phyloP scores from a whole-genome alignment of 257 asterid species.

The Rehmannia glutinosa region DNA sequence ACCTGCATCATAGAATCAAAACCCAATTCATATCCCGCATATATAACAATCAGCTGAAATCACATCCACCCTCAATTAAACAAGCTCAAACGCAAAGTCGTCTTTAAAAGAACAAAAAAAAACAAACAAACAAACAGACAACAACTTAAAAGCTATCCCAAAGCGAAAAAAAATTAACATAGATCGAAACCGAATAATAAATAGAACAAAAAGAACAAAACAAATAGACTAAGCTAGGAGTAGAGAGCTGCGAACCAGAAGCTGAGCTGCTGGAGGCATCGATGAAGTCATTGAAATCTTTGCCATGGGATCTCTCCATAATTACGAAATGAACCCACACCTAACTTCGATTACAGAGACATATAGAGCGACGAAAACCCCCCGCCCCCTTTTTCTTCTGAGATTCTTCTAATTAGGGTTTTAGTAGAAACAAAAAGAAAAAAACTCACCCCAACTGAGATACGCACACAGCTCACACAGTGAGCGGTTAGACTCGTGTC shows the following conservation, averaged over 20 bases:
- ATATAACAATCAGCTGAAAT: not conserved
- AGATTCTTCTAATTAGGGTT: slow-evolving; percentile 28
- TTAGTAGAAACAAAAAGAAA: slow-evolving; percentile 28
- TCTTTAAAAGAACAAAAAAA: not conserved
- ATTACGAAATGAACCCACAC: slow-evolving; percentile 9
- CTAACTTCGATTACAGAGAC: slow-evolving; percentile 4
- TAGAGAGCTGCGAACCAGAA: slow-evolving; percentile 40
- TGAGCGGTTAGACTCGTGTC: slow-evolving; percentile 22
- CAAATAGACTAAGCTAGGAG: slow-evolving; percentile 4
- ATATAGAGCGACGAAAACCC: not conserved
- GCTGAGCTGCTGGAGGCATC: slow-evolving; percentile 36
- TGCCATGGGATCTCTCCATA: slow-evolving; percentile 45
- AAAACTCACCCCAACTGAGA: slow-evolving; percentile 20
- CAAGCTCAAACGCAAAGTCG: not conserved
- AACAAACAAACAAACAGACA: not conserved
- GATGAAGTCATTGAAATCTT: slow-evolving; percentile 31
- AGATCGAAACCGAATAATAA: slow-evolving; percentile 4
- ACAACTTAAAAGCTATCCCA: not conserved
- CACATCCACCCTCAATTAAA: not conserved
- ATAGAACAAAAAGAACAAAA: not conserved
- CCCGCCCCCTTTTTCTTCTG: not conserved
- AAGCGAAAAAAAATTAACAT: not conserved
- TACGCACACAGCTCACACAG: slow-evolving; percentile 21
- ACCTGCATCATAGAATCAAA: slow-evolving; percentile 38
- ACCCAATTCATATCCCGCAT: slow-evolving; percentile 4